Conservation (phyloP, 2,329 filamentous ascomycete genomes). For the Monilinia polystroma region DNA sequence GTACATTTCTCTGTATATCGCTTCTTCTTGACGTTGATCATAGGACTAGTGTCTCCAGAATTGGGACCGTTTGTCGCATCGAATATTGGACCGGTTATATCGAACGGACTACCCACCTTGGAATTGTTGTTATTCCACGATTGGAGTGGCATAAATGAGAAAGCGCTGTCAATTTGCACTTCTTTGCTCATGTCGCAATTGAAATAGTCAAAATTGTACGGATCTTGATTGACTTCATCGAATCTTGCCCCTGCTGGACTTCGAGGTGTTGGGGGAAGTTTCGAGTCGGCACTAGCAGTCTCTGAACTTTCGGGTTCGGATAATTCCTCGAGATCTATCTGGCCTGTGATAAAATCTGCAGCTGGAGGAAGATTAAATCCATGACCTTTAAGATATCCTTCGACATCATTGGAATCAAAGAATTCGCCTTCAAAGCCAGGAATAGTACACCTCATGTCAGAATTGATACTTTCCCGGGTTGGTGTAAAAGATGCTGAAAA, state of each 20-base stretch:
- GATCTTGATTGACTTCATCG: slow-evolving; percentile 5
- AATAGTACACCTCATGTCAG: slow-evolving; percentile 52
- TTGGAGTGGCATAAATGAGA: neutral
- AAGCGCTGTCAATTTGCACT: neutral
- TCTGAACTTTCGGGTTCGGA: slow-evolving; percentile 23
- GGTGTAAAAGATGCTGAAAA: slow-evolving; percentile 46
- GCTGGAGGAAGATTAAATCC: slow-evolving; percentile 62
- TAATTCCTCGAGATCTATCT: slow-evolving; percentile 46
- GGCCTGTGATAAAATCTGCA: slow-evolving; percentile 59
- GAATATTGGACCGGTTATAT: slow-evolving; percentile 13
- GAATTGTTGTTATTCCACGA: slow-evolving; percentile 4
- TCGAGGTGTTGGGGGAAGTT: slow-evolving; percentile 30
- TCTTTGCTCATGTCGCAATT: neutral
- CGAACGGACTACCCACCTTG: neutral
- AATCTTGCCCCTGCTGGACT: slow-evolving; percentile 27
- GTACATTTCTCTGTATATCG: slow-evolving; percentile 27
- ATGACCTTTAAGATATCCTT: slow-evolving; percentile 65
- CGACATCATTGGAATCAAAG: slow-evolving; percentile 74
- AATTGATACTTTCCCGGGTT: slow-evolving; percentile 47
- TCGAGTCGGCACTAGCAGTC: slow-evolving; percentile 27
- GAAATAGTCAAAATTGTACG: neutral
- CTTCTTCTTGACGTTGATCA: neutral
- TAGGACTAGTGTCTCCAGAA: slow-evolving; percentile 7
- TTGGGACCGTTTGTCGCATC: neutral
- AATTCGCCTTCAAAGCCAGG: slow-evolving; percentile 71